phyloP scores from a whole-genome alignment of 805 yeast genomes.

The Maudiozyma turicensis region DNA sequence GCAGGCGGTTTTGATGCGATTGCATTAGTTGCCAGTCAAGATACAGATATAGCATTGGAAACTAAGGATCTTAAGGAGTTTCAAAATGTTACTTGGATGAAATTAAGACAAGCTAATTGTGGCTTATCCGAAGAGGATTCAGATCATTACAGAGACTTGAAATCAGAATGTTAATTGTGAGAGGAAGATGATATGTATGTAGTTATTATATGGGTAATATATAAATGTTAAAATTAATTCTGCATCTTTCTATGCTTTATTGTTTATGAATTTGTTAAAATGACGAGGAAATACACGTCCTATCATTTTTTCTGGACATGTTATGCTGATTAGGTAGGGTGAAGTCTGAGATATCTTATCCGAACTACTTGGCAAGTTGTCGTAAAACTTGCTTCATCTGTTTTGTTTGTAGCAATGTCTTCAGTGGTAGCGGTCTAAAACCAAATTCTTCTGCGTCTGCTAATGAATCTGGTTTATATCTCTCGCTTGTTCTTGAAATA shows the following conservation, averaged over 20 bases:
- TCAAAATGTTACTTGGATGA: conserved; percentile 53
- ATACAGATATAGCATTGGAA: conserved; percentile 27
- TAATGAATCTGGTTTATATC: background rate
- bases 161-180: background rate
- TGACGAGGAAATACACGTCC: too few species aligned
- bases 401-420: background rate
- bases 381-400: background rate
- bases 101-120: conserved; percentile 48
- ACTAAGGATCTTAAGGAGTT: conserved; percentile 29
- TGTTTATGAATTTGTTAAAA: too few species aligned
- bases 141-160: conserved; percentile 18
- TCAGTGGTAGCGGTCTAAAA: background rate
- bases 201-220: background rate
- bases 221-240: background rate
- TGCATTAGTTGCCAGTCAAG: conserved; percentile 52
- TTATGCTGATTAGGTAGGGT: too few species aligned
- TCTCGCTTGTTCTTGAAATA: background rate
- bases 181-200: background rate
- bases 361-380: background rate
- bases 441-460: background rate
- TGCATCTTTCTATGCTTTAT: too few species aligned
- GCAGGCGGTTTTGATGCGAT: conserved; percentile 98
- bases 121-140: conserved; percentile 48
- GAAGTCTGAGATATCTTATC: background rate
- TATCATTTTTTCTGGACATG: too few species aligned